A percentile compares a stretch with the other conserved stretches of the same genome.
Conservation (phyloP, 1,284 basidiomycete species). For the Sporisorium iseilematis-ciliati region DNA sequence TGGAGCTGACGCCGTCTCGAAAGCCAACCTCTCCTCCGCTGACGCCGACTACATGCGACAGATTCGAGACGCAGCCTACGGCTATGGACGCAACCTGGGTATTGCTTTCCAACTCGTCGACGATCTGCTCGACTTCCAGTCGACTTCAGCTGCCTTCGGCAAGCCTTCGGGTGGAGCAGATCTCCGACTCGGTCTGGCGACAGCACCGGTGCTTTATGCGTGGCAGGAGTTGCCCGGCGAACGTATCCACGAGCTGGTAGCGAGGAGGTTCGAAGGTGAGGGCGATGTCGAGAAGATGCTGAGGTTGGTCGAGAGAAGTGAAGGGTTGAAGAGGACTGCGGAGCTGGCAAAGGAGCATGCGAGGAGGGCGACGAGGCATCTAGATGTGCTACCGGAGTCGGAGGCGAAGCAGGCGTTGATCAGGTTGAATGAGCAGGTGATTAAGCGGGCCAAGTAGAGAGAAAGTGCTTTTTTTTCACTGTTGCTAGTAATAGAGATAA, state of each 20-base stretch:
- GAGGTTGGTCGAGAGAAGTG: constrained; percentile 51
- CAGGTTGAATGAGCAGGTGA: constrained; percentile 58
- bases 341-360: constrained; percentile 64
- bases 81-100: constrained; percentile 87
- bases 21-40: constrained; percentile 5
- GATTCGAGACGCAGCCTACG: constrained; percentile 94
- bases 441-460: constrained; percentile 59
- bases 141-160: constrained; percentile 77
- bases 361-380: constrained; percentile 45
- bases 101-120: constrained; percentile 83
- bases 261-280: constrained; percentile 81
- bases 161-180: constrained; percentile 87
- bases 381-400: constrained; percentile 52
- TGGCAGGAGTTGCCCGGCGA: constrained; percentile 83
- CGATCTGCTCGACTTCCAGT: constrained; percentile 88
- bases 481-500: background rate
- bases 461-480: background rate
- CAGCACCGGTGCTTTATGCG: constrained; percentile 92
- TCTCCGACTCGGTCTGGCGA: constrained; percentile 86
- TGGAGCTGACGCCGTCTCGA: constrained; percentile 74
- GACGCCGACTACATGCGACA: constrained; percentile 66
- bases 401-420: constrained; percentile 64
- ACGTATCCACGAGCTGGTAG: constrained; percentile 79
- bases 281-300: constrained; percentile 82
- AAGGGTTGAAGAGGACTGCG: constrained; percentile 62